Percentiles rank a stretch among this genome's conserved stretches.
phyloP scores from a whole-genome alignment of 352 stramenopile genomes.

The Pythium rhizo-oryzae region DNA sequence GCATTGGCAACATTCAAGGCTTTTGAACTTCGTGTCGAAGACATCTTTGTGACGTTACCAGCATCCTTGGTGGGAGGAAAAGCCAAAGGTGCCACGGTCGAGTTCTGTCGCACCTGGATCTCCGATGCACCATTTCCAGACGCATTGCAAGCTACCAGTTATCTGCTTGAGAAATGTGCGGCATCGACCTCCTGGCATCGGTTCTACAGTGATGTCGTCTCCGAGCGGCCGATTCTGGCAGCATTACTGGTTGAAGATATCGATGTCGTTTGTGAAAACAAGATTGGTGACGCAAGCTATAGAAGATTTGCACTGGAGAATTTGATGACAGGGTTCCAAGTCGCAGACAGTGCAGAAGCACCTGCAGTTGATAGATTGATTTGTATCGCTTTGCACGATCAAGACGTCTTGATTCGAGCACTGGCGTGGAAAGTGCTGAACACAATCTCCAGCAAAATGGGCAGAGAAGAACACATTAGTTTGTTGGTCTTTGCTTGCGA shows the following conservation, averaged over 20 bases:
- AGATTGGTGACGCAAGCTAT: conserved; percentile 6
- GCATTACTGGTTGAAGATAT: conserved; percentile 19
- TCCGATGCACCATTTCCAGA: neutral
- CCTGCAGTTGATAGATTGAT: conserved; percentile 11
- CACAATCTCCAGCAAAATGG: neutral
- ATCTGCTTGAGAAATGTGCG: conserved; percentile 6
- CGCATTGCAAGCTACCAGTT: neutral
- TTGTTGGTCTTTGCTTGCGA: conserved; percentile 1
- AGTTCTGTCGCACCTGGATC: conserved; percentile 18
- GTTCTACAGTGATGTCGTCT: neutral
- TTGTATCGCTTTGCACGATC: conserved; percentile 9
- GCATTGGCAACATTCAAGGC: neutral
- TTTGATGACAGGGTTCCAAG: neutral
- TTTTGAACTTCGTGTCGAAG: conserved; percentile 9
- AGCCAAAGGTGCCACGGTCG: conserved; percentile 1
- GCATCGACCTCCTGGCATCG: conserved; percentile 1
- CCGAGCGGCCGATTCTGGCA: conserved; percentile 1
- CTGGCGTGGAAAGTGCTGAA: conserved; percentile 20
- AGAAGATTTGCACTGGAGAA: conserved; percentile 14
- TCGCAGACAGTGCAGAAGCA: neutral
- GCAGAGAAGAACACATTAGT: neutral
- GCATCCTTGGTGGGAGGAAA: neutral
- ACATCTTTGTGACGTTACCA: conserved; percentile 6
- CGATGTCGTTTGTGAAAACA: conserved; percentile 9
- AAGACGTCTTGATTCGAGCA: conserved; percentile 6